Evolutionary conservation across 1,139 yeast genomes (phyloP).

Genomic region (Blastobotrys illinoisensis): DNA sequence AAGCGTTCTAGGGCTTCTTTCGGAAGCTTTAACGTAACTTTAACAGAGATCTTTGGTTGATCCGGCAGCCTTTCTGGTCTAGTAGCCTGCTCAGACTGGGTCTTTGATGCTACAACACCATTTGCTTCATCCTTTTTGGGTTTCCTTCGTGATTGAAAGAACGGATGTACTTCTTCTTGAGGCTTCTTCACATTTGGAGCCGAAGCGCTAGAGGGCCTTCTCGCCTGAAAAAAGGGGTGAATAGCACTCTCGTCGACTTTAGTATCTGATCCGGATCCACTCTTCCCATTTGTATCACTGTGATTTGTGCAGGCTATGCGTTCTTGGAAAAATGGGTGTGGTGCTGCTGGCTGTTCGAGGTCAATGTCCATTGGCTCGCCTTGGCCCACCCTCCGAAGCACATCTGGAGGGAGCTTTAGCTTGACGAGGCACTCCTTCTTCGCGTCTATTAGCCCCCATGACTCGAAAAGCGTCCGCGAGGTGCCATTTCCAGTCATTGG

Average conservation of each 20-base stretch:
- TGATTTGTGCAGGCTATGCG: neutral
- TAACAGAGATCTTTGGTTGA: neutral
- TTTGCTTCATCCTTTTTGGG: neutral
- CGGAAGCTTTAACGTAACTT: neutral
- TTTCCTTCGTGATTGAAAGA: conserved; percentile 16
- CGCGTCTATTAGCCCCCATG: neutral
- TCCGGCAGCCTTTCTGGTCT: neutral
- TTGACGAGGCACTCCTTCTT: neutral
- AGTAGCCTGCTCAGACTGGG: neutral
- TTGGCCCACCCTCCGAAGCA: neutral
- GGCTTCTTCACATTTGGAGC: neutral
- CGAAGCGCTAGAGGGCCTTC: neutral
- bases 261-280: neutral
- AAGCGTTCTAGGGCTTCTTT: neutral
- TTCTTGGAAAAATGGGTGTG: neutral
- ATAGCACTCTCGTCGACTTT: neutral
- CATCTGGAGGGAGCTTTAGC: neutral
- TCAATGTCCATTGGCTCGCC: neutral
- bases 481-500: neutral
- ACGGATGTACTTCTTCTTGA: conserved; percentile 18
- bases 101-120: neutral
- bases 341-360: neutral
- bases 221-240: neutral
- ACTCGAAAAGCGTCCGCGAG: neutral
- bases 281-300: neutral